A percentile compares a stretch with the other conserved stretches of the same genome.
Evolutionary conservation across 805 yeast species (phyloP).

Genomic region (Myxozyma udenii): DNA sequence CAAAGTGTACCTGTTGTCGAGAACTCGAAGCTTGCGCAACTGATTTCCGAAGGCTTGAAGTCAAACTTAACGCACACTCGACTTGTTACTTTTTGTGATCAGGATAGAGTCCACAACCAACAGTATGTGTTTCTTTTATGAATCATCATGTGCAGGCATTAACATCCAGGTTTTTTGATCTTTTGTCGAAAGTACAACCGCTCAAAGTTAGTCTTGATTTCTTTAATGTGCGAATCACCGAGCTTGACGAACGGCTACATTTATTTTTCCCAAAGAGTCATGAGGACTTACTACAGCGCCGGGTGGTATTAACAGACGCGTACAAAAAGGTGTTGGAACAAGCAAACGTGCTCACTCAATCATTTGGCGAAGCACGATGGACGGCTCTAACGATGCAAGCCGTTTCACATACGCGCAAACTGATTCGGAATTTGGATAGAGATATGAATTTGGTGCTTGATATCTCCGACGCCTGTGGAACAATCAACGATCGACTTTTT

Average conservation of each 20-base stretch:
- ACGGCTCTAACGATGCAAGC: slow-evolving; percentile 8
- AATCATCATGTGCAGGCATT: too few relatives aligned
- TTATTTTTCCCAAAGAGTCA: slow-evolving; percentile 1
- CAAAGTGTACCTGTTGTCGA: neutral
- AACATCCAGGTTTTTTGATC: slow-evolving; percentile 6
- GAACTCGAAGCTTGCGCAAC: neutral
- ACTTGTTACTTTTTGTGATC: slow-evolving; percentile 13
- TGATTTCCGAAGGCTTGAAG: too few relatives aligned
- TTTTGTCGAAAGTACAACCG: slow-evolving; percentile 16
- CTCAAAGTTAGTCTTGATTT: slow-evolving; percentile 14
- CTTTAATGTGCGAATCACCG: slow-evolving; percentile 10
- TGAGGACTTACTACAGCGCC: slow-evolving; percentile 3
- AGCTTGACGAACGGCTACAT: slow-evolving; percentile 5
- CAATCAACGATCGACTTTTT: neutral
- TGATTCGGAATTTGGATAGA: slow-evolving; percentile 13
- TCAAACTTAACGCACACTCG: neutral
- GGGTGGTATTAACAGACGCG: neutral
- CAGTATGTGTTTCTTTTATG: slow-evolving; percentile 1
- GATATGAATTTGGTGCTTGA: slow-evolving; percentile 6
- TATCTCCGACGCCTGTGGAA: neutral
- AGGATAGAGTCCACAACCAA: slow-evolving; percentile 11
- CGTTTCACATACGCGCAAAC: slow-evolving; percentile 6
- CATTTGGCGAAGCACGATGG: slow-evolving; percentile 27
- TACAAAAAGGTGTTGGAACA: slow-evolving; percentile 16
- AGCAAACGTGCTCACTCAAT: neutral